Evolutionary conservation across 768 basidiomycete genomes (phyloP).

Genomic region (Xerocomus brunneocitrinus): DNA sequence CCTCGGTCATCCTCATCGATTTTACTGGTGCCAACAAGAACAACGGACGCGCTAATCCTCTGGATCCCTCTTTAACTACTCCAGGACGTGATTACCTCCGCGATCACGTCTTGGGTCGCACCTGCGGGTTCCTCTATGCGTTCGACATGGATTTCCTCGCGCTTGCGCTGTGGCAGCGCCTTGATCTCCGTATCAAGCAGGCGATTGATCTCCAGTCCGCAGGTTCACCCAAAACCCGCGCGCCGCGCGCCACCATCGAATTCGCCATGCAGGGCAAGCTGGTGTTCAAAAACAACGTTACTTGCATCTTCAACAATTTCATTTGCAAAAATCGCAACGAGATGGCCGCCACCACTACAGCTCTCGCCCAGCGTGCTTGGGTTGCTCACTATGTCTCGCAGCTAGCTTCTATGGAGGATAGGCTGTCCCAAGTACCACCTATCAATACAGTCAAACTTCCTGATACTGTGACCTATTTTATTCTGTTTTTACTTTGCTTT

Average conservation of each 20-base stretch:
- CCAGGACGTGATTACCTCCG: constrained; percentile 24
- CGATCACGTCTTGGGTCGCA: constrained; percentile 28
- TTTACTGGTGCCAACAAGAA: constrained; percentile 24
- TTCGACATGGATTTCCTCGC: constrained; percentile 30
- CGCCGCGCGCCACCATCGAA: constrained; percentile 17
- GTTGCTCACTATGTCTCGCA: constrained; percentile 28
- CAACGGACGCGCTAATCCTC: constrained; percentile 30
- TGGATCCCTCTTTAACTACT: constrained; percentile 13
- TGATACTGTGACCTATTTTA: constrained; percentile 13
- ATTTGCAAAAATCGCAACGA: constrained; percentile 3
- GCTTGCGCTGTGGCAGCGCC: constrained; percentile 29
- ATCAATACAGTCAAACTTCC: constrained; percentile 26
- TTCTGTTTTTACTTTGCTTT: background rate
- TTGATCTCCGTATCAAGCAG: constrained; percentile 32
- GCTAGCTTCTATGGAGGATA: constrained; percentile 17
- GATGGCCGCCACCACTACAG: constrained; percentile 6
- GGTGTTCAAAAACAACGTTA: constrained; percentile 15
- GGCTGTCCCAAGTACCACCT: constrained; percentile 19
- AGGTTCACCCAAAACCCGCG: constrained; percentile 10
- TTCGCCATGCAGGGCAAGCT: constrained; percentile 6
- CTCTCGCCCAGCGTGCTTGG: constrained; percentile 31
- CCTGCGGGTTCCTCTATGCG: constrained; percentile 26
- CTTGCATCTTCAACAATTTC: constrained; percentile 6
- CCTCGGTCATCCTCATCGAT: constrained; percentile 26
- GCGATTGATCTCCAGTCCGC: constrained; percentile 30